Evolutionary conservation across 352 stramenopile genomes (phyloP).

Genomic region (Aphanomyces euteiches): DNA sequence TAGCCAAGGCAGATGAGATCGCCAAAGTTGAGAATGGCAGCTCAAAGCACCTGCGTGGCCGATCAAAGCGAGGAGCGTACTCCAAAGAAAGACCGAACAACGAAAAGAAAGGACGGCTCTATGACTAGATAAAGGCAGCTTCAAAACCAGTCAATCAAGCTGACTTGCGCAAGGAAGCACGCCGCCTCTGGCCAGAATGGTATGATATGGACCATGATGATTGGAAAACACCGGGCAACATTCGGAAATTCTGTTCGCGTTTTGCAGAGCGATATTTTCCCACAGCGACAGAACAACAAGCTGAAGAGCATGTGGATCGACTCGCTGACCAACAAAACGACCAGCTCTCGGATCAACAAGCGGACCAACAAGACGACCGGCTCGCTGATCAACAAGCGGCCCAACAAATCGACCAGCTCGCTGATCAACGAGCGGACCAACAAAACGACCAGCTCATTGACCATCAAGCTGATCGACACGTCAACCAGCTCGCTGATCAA

Average conservation of each 20-base stretch:
- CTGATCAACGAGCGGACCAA: too few relatives aligned
- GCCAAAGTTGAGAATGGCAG: too few relatives aligned
- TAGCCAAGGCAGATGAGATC: too few relatives aligned
- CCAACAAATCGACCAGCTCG: background rate
- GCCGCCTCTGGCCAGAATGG: background rate
- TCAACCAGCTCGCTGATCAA: too few relatives aligned
- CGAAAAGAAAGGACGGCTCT: background rate
- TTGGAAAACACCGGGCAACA: background rate
- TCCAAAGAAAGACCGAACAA: background rate
- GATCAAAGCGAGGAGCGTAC: background rate
- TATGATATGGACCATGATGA: background rate
- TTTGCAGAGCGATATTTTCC: background rate
- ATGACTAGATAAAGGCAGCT: background rate
- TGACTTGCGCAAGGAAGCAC: background rate
- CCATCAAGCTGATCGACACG: too few relatives aligned
- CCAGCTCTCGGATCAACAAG: background rate
- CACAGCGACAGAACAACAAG: background rate
- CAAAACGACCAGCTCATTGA: too few relatives aligned
- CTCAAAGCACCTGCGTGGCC: too few relatives aligned
- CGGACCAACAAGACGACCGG: background rate
- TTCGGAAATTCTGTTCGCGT: background rate
- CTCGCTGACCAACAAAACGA: background rate
- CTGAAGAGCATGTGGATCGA: background rate
- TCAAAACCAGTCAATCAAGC: background rate
- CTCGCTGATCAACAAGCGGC: background rate